Evolutionary conservation across 345 rosid genomes (phyloP).

Genomic region (Hirschfeldia incana): DNA sequence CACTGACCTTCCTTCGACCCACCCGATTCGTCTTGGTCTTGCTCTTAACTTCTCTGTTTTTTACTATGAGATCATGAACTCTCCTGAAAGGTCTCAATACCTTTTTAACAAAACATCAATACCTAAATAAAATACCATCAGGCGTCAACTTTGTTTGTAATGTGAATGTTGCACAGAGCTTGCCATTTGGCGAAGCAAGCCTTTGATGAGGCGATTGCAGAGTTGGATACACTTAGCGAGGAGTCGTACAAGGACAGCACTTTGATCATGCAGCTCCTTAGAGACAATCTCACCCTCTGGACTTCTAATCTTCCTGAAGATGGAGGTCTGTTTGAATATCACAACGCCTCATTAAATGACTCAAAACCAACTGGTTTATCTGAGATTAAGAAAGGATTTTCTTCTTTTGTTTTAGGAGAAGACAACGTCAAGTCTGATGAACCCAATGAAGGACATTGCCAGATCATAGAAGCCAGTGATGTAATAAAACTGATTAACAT

Average conservation of each 20-base stretch:
- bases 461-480: conserved; percentile 61
- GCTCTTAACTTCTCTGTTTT: conserved; percentile 99
- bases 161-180: conserved; percentile 67
- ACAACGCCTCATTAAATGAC: not conserved
- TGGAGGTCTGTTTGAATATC: conserved; percentile 59
- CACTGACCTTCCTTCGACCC: conserved; percentile 94
- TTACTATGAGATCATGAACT: conserved; percentile 98
- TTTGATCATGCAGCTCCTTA: conserved; percentile 93
- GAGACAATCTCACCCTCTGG: conserved; percentile 99
- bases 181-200: conserved; percentile 99
- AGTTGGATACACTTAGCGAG: conserved; percentile 91
- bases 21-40: conserved; percentile 97
- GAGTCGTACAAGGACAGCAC: conserved; percentile 99
- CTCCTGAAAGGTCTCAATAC: conserved; percentile 75
- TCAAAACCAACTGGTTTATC: not conserved
- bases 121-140: not conserved
- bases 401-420: conserved; percentile 56
- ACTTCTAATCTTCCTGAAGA: conserved; percentile 99
- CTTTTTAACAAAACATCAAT: not conserved
- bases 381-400: not conserved
- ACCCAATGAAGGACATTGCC: conserved; percentile 49
- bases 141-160: not conserved
- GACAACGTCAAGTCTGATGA: conserved; percentile 73
- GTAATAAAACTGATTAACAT: conserved; percentile 27
- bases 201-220: conserved; percentile 96